A percentile compares a stretch with the other conserved stretches of the same genome.
Conservation (phyloP, 2,329 filamentous ascomycete genomes). For the Fusarium anguioides region DNA sequence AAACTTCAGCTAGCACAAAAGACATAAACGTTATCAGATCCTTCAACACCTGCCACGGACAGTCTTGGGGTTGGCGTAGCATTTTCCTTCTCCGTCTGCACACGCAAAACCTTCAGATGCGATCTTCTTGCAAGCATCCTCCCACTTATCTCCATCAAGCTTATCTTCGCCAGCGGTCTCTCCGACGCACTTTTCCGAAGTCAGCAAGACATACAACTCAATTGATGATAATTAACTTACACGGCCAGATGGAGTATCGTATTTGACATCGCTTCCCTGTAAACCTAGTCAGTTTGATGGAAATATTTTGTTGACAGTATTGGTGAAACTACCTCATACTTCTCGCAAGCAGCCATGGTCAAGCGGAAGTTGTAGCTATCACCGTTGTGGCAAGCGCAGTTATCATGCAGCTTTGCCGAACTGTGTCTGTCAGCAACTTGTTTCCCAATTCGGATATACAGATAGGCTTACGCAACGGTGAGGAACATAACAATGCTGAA, state of each 20-base stretch:
- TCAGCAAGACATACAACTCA: background rate
- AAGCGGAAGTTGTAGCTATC: slow-evolving; percentile 38
- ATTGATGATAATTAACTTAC: background rate
- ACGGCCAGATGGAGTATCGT: slow-evolving; percentile 29
- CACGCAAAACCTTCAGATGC: slow-evolving; percentile 31
- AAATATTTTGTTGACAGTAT: fast-evolving
- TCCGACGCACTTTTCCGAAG: slow-evolving; percentile 12
- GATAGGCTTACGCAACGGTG: slow-evolving; percentile 29
- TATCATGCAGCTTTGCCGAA: slow-evolving; percentile 33
- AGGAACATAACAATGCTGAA: slow-evolving; percentile 24
- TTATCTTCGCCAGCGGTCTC: slow-evolving; percentile 11
- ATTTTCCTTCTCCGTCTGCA: slow-evolving; percentile 35
- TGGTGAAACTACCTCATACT: slow-evolving; percentile 9
- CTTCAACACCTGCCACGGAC: slow-evolving; percentile 29
- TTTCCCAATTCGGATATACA: fast-evolving
- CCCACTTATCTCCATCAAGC: slow-evolving; percentile 40
- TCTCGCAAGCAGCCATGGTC: slow-evolving; percentile 30
- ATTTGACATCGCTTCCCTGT: slow-evolving; percentile 31
- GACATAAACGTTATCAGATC: too few species aligned
- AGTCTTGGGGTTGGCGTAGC: slow-evolving; percentile 20
- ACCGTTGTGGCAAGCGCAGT: slow-evolving; percentile 37
- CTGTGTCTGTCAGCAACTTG: slow-evolving; percentile 2
- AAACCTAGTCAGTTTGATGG: background rate
- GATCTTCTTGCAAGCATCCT: slow-evolving; percentile 35
- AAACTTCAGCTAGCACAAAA: too few species aligned